These are phyloP conservation scores for Rosa persica DNA, from an alignment of 306 rosid species.

Conservation along the genomic window DNA sequence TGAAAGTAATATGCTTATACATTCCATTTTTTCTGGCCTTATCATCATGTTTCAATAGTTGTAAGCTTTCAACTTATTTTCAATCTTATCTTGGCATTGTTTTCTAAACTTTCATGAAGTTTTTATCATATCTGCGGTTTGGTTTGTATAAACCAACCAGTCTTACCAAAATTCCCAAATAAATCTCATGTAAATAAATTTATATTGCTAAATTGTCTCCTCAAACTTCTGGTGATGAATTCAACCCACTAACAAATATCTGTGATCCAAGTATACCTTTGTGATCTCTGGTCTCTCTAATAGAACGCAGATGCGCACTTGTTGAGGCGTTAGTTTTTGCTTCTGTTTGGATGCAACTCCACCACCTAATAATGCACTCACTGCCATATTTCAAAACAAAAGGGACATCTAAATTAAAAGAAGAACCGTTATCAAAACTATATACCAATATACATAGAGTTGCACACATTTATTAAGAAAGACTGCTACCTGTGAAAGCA, in stretches of 20 bases:
- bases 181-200: neutral
- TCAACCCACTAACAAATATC: neutral
- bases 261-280: slow-evolving; percentile 27
- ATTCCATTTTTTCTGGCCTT: neutral
- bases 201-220: neutral
- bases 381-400: slow-evolving; percentile 44
- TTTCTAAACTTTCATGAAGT: neutral
- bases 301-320: slow-evolving; percentile 22
- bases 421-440: slow-evolving; percentile 15
- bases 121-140: neutral
- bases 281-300: slow-evolving; percentile 25
- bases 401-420: neutral
- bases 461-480: neutral
- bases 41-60: neutral
- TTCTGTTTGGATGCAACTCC: slow-evolving; percentile 66
- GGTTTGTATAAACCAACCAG: neutral
- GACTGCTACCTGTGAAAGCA: slow-evolving; percentile 69
- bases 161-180: neutral
- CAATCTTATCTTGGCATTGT: neutral
- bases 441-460: neutral
- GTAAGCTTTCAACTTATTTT: neutral
- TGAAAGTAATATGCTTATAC: neutral
- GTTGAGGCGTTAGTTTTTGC: slow-evolving; percentile 38
- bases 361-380: slow-evolving; percentile 80
- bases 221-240: neutral